phyloP scores from a whole-genome alignment of 768 basidiomycete species.

The Leucogyrophana mollusca region DNA sequence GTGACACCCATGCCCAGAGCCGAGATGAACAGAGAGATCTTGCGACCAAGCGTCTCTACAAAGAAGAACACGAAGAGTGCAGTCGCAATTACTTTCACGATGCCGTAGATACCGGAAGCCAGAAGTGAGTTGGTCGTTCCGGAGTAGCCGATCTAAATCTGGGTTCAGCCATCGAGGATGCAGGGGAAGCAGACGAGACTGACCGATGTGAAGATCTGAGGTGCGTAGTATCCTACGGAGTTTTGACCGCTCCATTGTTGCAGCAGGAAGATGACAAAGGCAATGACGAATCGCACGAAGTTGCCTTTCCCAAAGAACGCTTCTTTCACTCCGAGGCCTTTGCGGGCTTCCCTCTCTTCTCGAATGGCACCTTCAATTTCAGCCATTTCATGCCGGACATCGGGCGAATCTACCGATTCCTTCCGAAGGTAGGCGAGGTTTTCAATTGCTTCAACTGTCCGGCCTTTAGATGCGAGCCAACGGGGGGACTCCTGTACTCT shows the following conservation, averaged over 20 bases:
- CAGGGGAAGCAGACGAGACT: conserved; percentile 14
- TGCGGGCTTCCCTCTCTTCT: conserved; percentile 67
- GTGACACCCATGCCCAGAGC: conserved; percentile 75
- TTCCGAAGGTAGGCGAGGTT: conserved; percentile 68
- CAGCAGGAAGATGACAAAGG: conserved; percentile 73
- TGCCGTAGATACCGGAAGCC: conserved; percentile 69
- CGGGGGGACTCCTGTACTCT: conserved; percentile 66
- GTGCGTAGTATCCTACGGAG: conserved; percentile 75
- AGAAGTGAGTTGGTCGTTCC: conserved; percentile 60
- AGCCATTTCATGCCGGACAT: conserved; percentile 58
- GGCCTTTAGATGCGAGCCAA: conserved; percentile 68
- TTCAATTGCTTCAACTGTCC: conserved; percentile 46
- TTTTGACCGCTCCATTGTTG: conserved; percentile 89
- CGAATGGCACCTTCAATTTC: conserved; percentile 81
- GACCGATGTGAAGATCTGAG: conserved; percentile 70
- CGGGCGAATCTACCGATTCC: conserved; percentile 38
- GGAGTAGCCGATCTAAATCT: conserved; percentile 60
- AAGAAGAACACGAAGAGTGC: conserved; percentile 63
- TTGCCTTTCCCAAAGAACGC: conserved; percentile 84
- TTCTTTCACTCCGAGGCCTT: conserved; percentile 64
- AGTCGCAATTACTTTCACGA: conserved; percentile 70
- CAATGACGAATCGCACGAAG: conserved; percentile 80
- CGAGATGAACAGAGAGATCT: conserved; percentile 67
- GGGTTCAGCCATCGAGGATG: neutral
- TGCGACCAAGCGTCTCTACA: conserved; percentile 69